These are phyloP conservation scores for Tylopilus rubrobrunneus DNA, from an alignment of 768 basidiomycete species.

Conservation along the genomic window DNA sequence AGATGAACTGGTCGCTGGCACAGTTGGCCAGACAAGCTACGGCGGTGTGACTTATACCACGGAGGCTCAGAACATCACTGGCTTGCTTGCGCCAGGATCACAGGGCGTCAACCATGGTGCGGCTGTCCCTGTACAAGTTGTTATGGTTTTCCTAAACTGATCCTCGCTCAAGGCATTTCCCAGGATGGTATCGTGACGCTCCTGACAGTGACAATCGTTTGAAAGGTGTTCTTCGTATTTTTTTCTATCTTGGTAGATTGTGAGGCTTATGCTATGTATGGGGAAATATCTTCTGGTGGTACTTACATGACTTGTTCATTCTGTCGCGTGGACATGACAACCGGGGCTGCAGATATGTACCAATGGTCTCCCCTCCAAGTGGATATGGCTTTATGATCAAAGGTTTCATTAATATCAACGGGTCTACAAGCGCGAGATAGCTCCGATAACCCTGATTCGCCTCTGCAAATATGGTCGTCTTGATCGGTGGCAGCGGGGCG, in stretches of 20 bases:
- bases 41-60: conserved; percentile 47
- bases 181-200: conserved; percentile 53
- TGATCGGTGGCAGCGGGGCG: too few species aligned
- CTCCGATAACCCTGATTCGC: too few species aligned
- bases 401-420: too few species aligned
- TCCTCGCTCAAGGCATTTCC: conserved; percentile 43
- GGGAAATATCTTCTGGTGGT: too few species aligned
- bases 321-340: too few species aligned
- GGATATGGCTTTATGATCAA: too few species aligned
- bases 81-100: conserved; percentile 51
- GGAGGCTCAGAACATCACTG: conserved; percentile 41
- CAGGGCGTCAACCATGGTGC: conserved; percentile 50
- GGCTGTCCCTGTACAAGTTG: neutral
- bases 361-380: too few species aligned
- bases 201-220: conserved; percentile 47
- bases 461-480: too few species aligned
- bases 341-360: too few species aligned
- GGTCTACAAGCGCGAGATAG: too few species aligned
- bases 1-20: conserved; percentile 36
- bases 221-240: conserved; percentile 1
- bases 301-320: too few species aligned
- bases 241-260: neutral
- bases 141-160: neutral
- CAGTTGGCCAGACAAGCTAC: conserved; percentile 38
- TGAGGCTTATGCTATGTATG: neutral